Base-by-base conservation (phyloP, 768 basidiomycete genomes). In the Lactarius pseudohatsudake region DNA sequence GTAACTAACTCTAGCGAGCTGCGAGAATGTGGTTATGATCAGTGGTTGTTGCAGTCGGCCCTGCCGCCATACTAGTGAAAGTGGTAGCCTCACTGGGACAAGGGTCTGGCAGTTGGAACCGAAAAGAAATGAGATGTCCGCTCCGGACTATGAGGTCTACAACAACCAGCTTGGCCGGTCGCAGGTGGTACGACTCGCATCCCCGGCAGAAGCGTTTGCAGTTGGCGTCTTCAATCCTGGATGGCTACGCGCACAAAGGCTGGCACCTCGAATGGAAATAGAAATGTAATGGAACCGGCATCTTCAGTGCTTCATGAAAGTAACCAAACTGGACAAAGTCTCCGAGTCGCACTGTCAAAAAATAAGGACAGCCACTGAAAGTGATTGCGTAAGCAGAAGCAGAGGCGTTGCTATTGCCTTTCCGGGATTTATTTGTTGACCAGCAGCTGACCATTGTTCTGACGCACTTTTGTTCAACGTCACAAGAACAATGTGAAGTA, bases 371-470 rank as follows among this genome's bases (percentile, higher is more conserved):
- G 11, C 47, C 47, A 50, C 47, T 11, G 10, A 26, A 11, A 28
- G 6, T 6, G 50, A 28, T 53, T 26, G 50, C 22, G 50, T 53
- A 53, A 53, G 50, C 50, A 4, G 22, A 50, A 50, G 47, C 47
- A 38, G 1, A 22, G 45, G 43, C 43, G 50, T 26, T 53, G 50
- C 50, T 26, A 53, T 53, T 53, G 22, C 50, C 50, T 28, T 28
- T 2, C 26, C 13, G 22, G 50, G 26, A 22, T 26, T 13, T 13
- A 45, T 45, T 50, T n/a, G 18, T 47, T 47, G 11, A 4, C 16
- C 4, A 16, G 10, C 45, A 20, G 7, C 30, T 15, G 36, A 16
- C 50, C 66, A 67, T 67, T 67, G 66, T 67, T 59, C 62, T 56
- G 50, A 54, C 58, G 18, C 30, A 34, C 40, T 65, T 64, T 63